Base-by-base conservation (phyloP, 2,329 filamentous ascomycete species). In the Fusarium sp. region DNA sequence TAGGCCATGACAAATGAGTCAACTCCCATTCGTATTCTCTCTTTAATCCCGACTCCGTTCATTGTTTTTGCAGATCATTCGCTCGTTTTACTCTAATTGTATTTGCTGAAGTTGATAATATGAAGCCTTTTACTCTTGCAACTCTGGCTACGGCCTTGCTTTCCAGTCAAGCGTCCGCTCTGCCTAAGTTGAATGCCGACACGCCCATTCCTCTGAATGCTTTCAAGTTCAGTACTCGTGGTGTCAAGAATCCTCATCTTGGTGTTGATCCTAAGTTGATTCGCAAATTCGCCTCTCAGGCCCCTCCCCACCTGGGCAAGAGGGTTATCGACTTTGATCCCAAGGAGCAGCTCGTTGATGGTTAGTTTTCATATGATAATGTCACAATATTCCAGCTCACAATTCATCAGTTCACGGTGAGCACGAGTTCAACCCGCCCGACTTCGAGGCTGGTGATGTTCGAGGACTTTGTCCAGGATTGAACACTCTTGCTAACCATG, bases 401-500 rank as follows among this genome's bases (percentile, higher is more conserved):
- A n/a, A 7, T 18, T 33, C 1, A 18, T 7, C 15, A 72, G 70
- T 73, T 6, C 70, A 73, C 3, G 70, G 70, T 1, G 31, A 73
- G 5, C 70, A 73, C 44, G 61, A 69, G 45, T 73, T 73, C n/a
- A 67, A 41, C 7, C 41, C 61, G 24, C 68, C 72, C 3, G 48
- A 70, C 12, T 72, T 54, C 50, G 72, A 75, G 0, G 65, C 51
- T 36, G 72, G 72, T 13, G 72, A 74, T 5, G 33, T 74, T 36
- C 65, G 72, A 24, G 72, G 72, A 28, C 72, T 74, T 38, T 74
- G 72, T 59, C 72, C 72, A 15, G 72, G 72, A 10, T 20, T 74
- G 18, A 74, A 74, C 31, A 75, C 72, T 5, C 55, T 74, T 7
- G 72, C 72, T 6, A 74, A 74, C 61, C 72, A 74, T 55, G 61